Evolutionary conservation across 768 basidiomycete genomes (phyloP), one percentile per base, ranked within the genome.

Genomic region (Rhodotorula graminis): DNA sequence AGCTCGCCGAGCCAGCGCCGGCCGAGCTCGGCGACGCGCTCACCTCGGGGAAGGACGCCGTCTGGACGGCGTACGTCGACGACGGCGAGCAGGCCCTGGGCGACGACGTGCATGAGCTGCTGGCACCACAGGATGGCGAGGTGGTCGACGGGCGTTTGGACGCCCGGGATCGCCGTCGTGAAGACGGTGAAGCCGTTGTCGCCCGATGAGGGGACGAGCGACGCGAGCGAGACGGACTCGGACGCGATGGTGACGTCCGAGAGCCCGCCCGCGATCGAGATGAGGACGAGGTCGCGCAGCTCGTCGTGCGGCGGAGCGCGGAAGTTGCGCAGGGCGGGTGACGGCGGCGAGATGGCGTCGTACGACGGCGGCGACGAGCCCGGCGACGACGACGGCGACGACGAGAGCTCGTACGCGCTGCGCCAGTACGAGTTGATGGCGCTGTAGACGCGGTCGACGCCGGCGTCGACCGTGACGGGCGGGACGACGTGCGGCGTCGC

Each of bases 121-220:
- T 97, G 92, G 79, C 96, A 98, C 96, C 96, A 99, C 9, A 98
- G 92, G 87, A 97, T 94, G 71, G 91, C 94, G 55, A 88, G 88
- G 80, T 99, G 96, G 37, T 94, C 95, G 10, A 97, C 91, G 4
- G 92, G 92, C 4, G 94, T 92, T 91, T 93, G 95, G 5, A 89
- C 86, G n/a, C 92, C 91, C 61, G 94, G 90, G 37, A 98, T 83
- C 1, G 88, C 89, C 46, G 90, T 90, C 1, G 92, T 90, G 79
- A 96, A 95, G 10, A 94, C 84, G 1, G 80, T 70, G 60, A 83
- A 79, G 8, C 79, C 80, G 40, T 77, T 73, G 9, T 88, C 58
- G 42, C 89, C 52, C 84, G 84, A 55, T 88, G 81, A 70, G 85
- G 88, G 23, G 78, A 76, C 29, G 78, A 73, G 11, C 58, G 55